phyloP scores from a whole-genome alignment of 352 stramenopile species.

The Globisporangium polare region DNA sequence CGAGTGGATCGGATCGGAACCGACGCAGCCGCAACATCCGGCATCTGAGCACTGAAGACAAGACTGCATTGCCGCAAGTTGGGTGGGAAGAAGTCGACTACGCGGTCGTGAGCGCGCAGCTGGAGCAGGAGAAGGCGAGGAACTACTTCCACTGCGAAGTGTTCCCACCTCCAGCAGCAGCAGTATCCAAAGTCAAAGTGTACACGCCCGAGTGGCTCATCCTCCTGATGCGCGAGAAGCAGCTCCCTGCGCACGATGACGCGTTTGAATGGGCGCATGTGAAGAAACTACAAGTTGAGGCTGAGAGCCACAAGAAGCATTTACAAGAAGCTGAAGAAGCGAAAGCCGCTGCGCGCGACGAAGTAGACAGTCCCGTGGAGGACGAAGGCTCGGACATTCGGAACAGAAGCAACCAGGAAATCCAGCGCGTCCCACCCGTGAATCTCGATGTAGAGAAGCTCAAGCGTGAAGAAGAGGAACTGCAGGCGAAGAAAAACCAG shows the following conservation, averaged over 20 bases:
- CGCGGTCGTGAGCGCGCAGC: constrained; percentile 39
- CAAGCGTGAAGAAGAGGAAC: constrained; percentile 33
- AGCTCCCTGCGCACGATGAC: constrained; percentile 18
- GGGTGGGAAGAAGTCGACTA: constrained; percentile 45
- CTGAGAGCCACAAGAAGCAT: constrained; percentile 19
- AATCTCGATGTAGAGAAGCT: constrained; percentile 33
- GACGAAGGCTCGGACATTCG: constrained; percentile 51
- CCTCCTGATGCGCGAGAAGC: constrained; percentile 42
- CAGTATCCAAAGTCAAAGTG: constrained; percentile 26
- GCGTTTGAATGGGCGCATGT: constrained; percentile 37
- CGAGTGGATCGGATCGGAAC: not conserved
- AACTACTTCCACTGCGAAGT: constrained; percentile 24
- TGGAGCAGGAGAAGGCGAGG: constrained; percentile 32
- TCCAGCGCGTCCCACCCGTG: constrained; percentile 34
- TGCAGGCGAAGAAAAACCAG: constrained; percentile 46
- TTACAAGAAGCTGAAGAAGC: constrained; percentile 20
- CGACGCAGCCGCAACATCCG: not conserved
- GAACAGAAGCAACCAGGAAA: constrained; percentile 31
- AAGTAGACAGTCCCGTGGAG: constrained; percentile 18
- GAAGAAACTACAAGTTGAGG: constrained; percentile 24
- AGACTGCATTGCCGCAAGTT: constrained; percentile 8
- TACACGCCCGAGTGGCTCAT: constrained; percentile 69
- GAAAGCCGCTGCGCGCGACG: constrained; percentile 11
- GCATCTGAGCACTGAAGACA: not conserved
- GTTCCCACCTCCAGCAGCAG: constrained; percentile 26